Evolutionary conservation across 129 eudicot species (phyloP).

Genomic region (Pseudognaphalium luteoalbum): DNA sequence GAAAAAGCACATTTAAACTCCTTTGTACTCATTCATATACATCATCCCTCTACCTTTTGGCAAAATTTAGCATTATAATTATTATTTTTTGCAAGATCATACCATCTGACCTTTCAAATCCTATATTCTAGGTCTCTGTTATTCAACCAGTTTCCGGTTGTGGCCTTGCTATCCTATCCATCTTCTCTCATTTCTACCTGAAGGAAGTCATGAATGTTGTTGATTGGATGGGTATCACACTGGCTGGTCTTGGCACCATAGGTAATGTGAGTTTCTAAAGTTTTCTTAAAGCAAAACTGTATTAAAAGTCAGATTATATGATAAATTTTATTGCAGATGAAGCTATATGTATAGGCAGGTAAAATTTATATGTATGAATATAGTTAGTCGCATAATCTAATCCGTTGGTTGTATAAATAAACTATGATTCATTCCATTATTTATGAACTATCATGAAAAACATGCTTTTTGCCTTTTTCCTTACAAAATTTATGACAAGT

Average conservation of each 20-base stretch:
- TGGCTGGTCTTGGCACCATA: constrained; percentile 98
- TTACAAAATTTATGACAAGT: not conserved
- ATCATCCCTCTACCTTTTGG: constrained; percentile 8
- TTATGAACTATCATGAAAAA: constrained; percentile 9
- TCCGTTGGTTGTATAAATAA: constrained; percentile 16
- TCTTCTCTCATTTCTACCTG: constrained; percentile 94
- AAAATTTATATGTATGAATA: not conserved
- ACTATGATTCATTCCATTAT: not conserved
- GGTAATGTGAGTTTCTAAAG: constrained; percentile 65
- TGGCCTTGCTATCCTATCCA: constrained; percentile 90
- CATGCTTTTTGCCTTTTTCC: constrained; percentile 10
- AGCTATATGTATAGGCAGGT: not conserved
- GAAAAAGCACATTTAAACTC: too few species aligned
- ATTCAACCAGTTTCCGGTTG: constrained; percentile 99
- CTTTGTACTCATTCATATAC: not conserved
- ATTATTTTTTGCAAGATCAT: constrained; percentile 18
- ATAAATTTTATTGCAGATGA: constrained; percentile 16
- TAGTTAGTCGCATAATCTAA: not conserved
- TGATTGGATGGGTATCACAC: constrained; percentile 87
- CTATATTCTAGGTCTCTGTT: constrained; percentile 67
- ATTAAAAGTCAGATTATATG: constrained; percentile 6
- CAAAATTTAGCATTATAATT: not conserved
- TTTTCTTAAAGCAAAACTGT: constrained; percentile 13
- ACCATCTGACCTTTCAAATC: constrained; percentile 2
- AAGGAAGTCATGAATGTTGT: constrained; percentile 91